A percentile compares a stretch with the other conserved stretches of the same genome.
phyloP scores from a whole-genome alignment of 2,329 filamentous ascomycete genomes.

The Zymoseptoria passerinii region DNA sequence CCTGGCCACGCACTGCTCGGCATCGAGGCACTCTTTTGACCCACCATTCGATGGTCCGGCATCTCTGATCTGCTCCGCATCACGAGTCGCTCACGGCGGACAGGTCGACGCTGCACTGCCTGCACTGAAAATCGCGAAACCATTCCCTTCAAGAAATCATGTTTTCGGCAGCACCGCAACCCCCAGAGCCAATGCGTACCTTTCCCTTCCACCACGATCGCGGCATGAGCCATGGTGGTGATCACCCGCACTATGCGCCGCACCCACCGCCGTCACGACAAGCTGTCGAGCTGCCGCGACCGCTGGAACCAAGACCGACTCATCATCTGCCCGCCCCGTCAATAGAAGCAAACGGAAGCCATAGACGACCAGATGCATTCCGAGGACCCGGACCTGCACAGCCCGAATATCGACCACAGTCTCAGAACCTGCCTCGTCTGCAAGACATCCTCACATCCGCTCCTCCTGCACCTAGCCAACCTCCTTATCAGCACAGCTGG shows the following conservation, averaged over 20 bases:
- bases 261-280: constrained; percentile 7
- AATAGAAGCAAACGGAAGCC: constrained; percentile 9
- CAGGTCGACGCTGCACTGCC: constrained; percentile 1
- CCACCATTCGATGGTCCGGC: not conserved
- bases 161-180: constrained; percentile 6
- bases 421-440: constrained; percentile 23
- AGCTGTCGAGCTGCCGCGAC: constrained; percentile 19
- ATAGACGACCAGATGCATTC: constrained; percentile 15
- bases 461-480: constrained; percentile 8
- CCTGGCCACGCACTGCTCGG: not conserved
- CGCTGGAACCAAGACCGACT: constrained; percentile 21
- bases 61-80: not conserved
- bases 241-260: constrained; percentile 10
- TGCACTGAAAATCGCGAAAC: constrained; percentile 4
- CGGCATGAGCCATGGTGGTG: constrained; percentile 10
- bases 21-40: not conserved
- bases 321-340: constrained; percentile 13
- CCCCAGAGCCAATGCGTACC: constrained; percentile 3
- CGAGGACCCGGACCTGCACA: constrained; percentile 7
- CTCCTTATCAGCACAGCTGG: constrained; percentile 5
- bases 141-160: constrained; percentile 2
- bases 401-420: constrained; percentile 16
- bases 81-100: not conserved
- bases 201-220: constrained; percentile 13
- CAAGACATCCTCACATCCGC: constrained; percentile 25